Base-by-base conservation (phyloP, 805 yeast genomes). In the Wickerhamiella nectarea region DNA sequence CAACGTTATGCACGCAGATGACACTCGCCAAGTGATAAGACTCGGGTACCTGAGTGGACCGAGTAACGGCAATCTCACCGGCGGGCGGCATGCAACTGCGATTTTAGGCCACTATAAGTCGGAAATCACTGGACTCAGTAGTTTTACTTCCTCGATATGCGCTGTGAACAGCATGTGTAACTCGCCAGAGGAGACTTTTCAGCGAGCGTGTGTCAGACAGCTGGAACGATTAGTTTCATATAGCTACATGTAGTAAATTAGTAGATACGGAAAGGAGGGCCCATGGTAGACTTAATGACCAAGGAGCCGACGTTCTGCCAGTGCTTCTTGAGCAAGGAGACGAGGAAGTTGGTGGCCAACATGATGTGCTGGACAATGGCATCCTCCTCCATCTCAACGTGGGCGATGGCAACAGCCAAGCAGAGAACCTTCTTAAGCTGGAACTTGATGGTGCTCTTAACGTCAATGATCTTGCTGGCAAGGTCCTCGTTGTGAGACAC, bases 241-340 rank as follows among this genome's bases (percentile, higher is more conserved):
- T 11, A 28, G n/a, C 31, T 28, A 28, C 31, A 28, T 28, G 31
- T 12, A 28, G 31, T 28, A 28, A 29, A 15, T 74, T 87, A 91
- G 91, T 91, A 91, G 70, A 91, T 80, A 82, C 97, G 87, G 93
- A 79, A 85, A 68, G 97, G 82, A 70, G 97, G 98, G 75, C 99
- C 98, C 99, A 91, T 91, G 72, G 97, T 78, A 54, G 95, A 85
- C 78, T 91, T 91, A 77, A 91, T 80, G 68, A 87, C 96, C 71
- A 91, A 76, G 66, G 98, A 91, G 65, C 98, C 98, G 68, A 91
- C 96, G 75, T 91, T 91, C 80, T 91, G 99, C 99, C 99, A 91
- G 95, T 91, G 85, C 89, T 91, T 91, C 95, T 91, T 91, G 71
- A 91, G 79, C 72, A 91, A 75, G 58, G 99, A 91, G 60, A 91